Base-by-base conservation (phyloP, 1,139 yeast species). In the Pichiaceae sp. region DNA sequence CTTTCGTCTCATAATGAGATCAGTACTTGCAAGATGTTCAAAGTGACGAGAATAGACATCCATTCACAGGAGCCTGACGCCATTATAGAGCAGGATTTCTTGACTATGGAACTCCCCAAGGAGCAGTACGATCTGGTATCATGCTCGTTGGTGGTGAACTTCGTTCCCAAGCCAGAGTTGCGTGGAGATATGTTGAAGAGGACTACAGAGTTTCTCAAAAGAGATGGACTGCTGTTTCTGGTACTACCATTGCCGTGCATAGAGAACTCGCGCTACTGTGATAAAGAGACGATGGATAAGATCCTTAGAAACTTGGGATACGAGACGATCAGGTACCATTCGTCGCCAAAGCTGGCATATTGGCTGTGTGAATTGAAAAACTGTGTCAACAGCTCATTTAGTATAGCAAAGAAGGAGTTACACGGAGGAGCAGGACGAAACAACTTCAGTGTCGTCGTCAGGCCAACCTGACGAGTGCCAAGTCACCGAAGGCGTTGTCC, bases 201-300 rank as follows among this genome's bases (percentile, higher is more conserved):
- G 41, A 72, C 86, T 3, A 65, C 75, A 2, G 43, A 64, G 28
- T 89, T 86, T 53, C 60, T 86, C 35, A 62, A 61, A 32, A 12
- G 12, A 11, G 37, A 40, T 2, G 31, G 37, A 11, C 30, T 44
- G 8, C 57, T 71, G 18, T 89, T 89, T 53, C 58, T 91, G 14
- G 97, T 91, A 2, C 62, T 89, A 6, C 98, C 98, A 0, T 64
- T 83, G 24, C 96, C 97, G 0, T 91, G 98, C 55, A 65, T 86
- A 1, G 56, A 63, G 7, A 87, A 89, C 54, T 87, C 96, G 1
- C 64, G 97, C 28, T 91, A 89, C 52, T 75, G 79, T 54, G 73
- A 75, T 42, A 63, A 68, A 28, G 56, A 56, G 0, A 56, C 72
- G 8, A 47, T 70, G 29, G 54, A 59, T 1, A 38, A 42, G 5